Conservation (phyloP, 75 land plant species). For the Larix kaempferi region DNA sequence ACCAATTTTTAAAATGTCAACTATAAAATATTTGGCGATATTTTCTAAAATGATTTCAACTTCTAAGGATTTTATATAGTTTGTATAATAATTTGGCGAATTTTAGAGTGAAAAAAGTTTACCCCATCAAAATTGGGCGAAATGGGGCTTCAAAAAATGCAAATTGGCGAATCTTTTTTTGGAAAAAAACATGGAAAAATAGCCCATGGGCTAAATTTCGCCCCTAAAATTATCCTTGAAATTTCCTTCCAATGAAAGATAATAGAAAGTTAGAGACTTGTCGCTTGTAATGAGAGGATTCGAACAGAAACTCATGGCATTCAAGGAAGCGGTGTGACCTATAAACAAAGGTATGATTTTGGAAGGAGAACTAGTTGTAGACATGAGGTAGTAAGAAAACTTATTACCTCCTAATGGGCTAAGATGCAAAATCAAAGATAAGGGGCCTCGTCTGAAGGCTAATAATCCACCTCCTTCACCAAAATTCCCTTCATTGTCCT, state of each 20-base stretch:
- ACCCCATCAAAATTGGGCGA: too few relatives aligned
- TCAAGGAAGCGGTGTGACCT: neutral
- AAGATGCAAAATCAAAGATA: neutral
- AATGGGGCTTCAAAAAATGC: too few relatives aligned
- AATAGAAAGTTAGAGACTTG: conserved; percentile 4
- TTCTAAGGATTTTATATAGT: too few relatives aligned
- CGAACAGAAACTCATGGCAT: neutral
- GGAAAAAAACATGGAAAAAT: too few relatives aligned
- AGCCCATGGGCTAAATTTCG: too few relatives aligned
- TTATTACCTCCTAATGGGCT: neutral
- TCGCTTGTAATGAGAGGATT: neutral
- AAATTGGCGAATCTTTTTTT: too few relatives aligned
- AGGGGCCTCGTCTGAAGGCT: neutral
- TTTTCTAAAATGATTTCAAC: too few relatives aligned
- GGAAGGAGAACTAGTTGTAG: neutral
- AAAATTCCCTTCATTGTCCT: neutral
- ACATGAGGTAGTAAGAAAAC: neutral
- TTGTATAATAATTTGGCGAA: too few relatives aligned
- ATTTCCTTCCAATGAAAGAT: conserved; percentile 6
- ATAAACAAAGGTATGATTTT: neutral
- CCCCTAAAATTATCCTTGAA: too few relatives aligned
- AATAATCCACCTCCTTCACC: neutral
- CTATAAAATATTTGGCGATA: too few relatives aligned
- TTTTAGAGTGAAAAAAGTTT: too few relatives aligned
- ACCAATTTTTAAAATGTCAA: too few relatives aligned